These are phyloP conservation scores for Kalaharituber pfeilii DNA, from an alignment of 2,329 filamentous ascomycete genomes.

Conservation along the genomic window DNA sequence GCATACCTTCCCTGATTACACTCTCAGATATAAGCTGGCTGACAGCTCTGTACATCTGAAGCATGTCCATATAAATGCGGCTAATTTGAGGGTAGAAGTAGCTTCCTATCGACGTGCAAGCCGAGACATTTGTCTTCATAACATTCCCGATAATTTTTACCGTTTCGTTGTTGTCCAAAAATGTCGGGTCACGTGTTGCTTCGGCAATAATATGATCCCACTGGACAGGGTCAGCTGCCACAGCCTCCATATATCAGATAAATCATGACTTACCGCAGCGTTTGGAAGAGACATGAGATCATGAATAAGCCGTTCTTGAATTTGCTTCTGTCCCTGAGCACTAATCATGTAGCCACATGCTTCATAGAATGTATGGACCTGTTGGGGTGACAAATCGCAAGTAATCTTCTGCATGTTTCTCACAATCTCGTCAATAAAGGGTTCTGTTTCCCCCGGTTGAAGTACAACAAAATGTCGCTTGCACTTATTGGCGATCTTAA, in stretches of 20 bases:
- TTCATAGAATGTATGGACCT: slow-evolving; percentile 98
- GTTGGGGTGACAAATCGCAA: slow-evolving; percentile 82
- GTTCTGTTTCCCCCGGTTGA: slow-evolving; percentile 82
- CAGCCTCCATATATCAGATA: neutral
- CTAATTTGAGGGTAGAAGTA: slow-evolving; percentile 99
- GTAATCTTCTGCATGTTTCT: slow-evolving; percentile 92
- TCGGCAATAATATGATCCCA: slow-evolving; percentile 90
- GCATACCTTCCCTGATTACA: slow-evolving; percentile 62
- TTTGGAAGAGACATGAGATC: slow-evolving; percentile 93
- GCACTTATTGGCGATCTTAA: slow-evolving; percentile 98
- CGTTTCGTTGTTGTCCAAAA: slow-evolving; percentile 78
- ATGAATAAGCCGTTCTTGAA: slow-evolving; percentile 77
- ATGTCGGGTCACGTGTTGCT: slow-evolving; percentile 67
- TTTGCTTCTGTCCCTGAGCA: slow-evolving; percentile 83
- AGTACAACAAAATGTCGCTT: slow-evolving; percentile 91
- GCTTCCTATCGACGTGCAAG: slow-evolving; percentile 83
- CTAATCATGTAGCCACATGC: slow-evolving; percentile 99
- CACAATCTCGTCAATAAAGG: slow-evolving; percentile 98
- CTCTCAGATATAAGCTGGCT: slow-evolving; percentile 89
- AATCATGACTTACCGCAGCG: slow-evolving; percentile 38
- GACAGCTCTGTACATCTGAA: slow-evolving; percentile 97
- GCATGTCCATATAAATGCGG: slow-evolving; percentile 93
- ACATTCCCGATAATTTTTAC: slow-evolving; percentile 99
- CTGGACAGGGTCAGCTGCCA: slow-evolving; percentile 18
- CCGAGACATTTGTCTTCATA: slow-evolving; percentile 99